Conservation (phyloP, 2,329 filamentous ascomycete genomes). For the Penicillium sumatraense region DNA sequence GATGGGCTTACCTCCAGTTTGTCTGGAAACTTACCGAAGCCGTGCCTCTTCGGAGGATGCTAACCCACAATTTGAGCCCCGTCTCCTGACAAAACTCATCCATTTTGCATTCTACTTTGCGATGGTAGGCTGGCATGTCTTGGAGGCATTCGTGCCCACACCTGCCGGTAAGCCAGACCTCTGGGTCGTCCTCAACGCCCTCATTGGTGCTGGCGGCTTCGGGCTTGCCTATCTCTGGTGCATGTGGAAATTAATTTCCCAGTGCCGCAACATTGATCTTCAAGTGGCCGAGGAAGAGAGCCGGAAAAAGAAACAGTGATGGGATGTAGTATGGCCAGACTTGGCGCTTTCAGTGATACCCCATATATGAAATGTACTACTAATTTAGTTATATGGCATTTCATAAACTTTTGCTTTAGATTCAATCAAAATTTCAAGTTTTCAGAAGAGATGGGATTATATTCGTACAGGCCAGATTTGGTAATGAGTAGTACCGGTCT, state of each 20-base stretch:
- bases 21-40: slow-evolving; percentile 68
- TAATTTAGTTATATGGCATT: too few species aligned
- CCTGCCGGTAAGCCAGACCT: slow-evolving; percentile 84
- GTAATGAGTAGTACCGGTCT: neutral
- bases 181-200: slow-evolving; percentile 91
- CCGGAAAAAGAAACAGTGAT: slow-evolving; percentile 42
- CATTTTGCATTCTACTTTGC: slow-evolving; percentile 76
- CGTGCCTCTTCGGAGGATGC: slow-evolving; percentile 40
- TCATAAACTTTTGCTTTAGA: neutral
- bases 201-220: slow-evolving; percentile 84
- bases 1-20: slow-evolving; percentile 80
- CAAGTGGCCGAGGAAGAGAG: slow-evolving; percentile 29
- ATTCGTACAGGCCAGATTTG: slow-evolving; percentile 14
- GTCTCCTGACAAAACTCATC: slow-evolving; percentile 67
- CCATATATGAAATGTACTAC: slow-evolving; percentile 18
- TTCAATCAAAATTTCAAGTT: neutral
- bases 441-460: slow-evolving; percentile 21
- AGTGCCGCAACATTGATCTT: slow-evolving; percentile 33
- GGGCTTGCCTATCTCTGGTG: slow-evolving; percentile 91
- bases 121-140: slow-evolving; percentile 81
- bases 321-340: neutral
- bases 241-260: slow-evolving; percentile 63
- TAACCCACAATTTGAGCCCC: slow-evolving; percentile 52
- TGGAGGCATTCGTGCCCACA: slow-evolving; percentile 70
- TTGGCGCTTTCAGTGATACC: slow-evolving; percentile 31